A percentile compares a stretch with the other conserved stretches of the same genome.
phyloP scores from a whole-genome alignment of 345 rosid species.

The Arabidopsis suecica region DNA sequence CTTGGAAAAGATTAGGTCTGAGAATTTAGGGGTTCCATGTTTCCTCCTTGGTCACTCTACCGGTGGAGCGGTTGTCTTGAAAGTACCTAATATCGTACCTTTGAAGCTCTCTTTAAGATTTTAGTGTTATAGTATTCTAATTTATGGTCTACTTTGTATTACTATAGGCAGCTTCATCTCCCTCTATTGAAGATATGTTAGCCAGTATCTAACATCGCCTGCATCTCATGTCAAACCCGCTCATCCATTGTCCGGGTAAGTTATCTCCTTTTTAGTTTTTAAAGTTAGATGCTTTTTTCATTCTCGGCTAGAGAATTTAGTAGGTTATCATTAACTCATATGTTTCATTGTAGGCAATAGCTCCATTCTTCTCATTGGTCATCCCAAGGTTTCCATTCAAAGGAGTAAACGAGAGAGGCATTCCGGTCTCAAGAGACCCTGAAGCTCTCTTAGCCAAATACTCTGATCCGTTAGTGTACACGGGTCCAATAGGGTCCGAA shows the following conservation, averaged over 20 bases:
- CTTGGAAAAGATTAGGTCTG: slow-evolving; percentile 79
- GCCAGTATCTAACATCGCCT: slow-evolving; percentile 91
- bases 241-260: slow-evolving; percentile 96
- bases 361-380: slow-evolving; percentile 84
- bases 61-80: slow-evolving; percentile 97
- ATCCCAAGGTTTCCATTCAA: slow-evolving; percentile 88
- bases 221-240: slow-evolving; percentile 95
- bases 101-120: neutral
- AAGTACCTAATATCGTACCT: no score
- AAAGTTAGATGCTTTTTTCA: slow-evolving; percentile 8
- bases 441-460: slow-evolving; percentile 88
- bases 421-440: slow-evolving; percentile 98
- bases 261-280: neutral
- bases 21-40: slow-evolving; percentile 86
- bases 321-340: neutral
- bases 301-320: slow-evolving; percentile 1
- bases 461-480: slow-evolving; percentile 93
- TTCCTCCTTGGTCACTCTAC: slow-evolving; percentile 98
- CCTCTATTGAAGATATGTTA: slow-evolving; percentile 70
- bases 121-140: slow-evolving; percentile 6
- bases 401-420: slow-evolving; percentile 97
- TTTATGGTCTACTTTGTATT: slow-evolving; percentile 26
- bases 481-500: slow-evolving; percentile 97
- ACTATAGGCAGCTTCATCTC: slow-evolving; percentile 89
- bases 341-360: slow-evolving; percentile 68